phyloP scores from a whole-genome alignment of 495 filamentous ascomycete genomes.

The Penicillium dipodomyicola region DNA sequence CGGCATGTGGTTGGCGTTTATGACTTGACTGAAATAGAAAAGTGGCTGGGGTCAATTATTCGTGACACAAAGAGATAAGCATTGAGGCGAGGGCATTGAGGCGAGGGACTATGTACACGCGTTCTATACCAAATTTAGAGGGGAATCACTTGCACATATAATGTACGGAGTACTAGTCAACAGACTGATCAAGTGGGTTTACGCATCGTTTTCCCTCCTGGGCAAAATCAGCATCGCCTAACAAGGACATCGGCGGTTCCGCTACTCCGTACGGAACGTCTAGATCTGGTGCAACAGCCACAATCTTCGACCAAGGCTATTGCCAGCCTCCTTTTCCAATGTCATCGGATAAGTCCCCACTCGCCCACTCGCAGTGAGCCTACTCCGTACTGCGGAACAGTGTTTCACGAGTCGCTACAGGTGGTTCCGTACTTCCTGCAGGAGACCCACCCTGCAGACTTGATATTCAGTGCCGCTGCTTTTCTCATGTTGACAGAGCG shows the following conservation, averaged over 20 bases:
- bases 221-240: conserved; percentile 24
- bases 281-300: conserved; percentile 27
- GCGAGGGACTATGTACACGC: not conserved
- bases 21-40: conserved; percentile 20
- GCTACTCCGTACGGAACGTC: conserved; percentile 22
- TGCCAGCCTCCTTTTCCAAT: conserved; percentile 25
- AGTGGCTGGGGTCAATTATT: conserved; percentile 6
- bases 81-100: not conserved
- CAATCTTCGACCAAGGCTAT: conserved; percentile 27
- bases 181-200: not conserved
- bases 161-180: not conserved
- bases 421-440: not conserved
- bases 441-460: not conserved
- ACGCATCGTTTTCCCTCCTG: not conserved
- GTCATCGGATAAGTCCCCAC: conserved; percentile 12
- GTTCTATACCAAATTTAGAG: not conserved
- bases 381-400: not conserved
- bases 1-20: conserved; percentile 9
- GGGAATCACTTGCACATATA: not conserved
- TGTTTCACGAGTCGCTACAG: conserved; percentile 6
- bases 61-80: not conserved
- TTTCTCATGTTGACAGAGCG: conserved; percentile 27
- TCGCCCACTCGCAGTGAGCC: not conserved
- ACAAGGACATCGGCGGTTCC: conserved; percentile 19
- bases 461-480: conserved; percentile 5